A percentile compares a stretch with the other conserved stretches of the same genome.
Conservation (phyloP, 164 flowering plant species). For the Aristolochia californica region DNA sequence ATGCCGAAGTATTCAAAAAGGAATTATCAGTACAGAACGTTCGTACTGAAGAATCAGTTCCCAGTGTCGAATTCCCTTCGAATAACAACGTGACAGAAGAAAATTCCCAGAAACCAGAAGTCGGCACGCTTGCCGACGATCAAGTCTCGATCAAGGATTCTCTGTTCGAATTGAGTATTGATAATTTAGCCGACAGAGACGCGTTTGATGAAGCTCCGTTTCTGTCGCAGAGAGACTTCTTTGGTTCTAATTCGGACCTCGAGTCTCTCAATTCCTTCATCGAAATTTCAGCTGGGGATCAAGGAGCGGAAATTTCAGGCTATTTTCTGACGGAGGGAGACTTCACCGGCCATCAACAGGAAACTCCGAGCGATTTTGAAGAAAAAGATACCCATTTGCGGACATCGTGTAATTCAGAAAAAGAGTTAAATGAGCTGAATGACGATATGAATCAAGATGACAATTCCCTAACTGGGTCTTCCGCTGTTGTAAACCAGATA, state of each 20-base stretch:
- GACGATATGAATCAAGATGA: slow-evolving; percentile 2
- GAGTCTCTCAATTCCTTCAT: slow-evolving; percentile 16
- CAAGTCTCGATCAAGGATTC: no score
- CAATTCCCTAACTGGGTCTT: no score
- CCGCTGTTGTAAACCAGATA: neutral
- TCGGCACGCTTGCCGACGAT: neutral
- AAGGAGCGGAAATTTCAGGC: slow-evolving; percentile 6
- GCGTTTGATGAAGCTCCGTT: neutral
- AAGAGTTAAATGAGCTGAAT: slow-evolving; percentile 6
- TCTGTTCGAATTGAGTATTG: neutral
- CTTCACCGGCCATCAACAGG: slow-evolving; percentile 22
- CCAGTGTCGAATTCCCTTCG: neutral
- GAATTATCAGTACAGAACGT: neutral
- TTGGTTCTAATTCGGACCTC: slow-evolving; percentile 26
- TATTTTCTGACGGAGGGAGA: slow-evolving; percentile 45
- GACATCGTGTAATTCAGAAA: neutral
- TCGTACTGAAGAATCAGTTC: neutral
- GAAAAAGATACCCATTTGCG: slow-evolving; percentile 2
- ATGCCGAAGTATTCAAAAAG: neutral
- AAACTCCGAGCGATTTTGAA: slow-evolving; percentile 5
- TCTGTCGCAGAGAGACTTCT: slow-evolving; percentile 20
- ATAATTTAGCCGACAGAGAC: neutral
- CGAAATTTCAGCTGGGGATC: no score
- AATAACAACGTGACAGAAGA: neutral
- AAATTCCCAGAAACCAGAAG: neutral